Conservation (phyloP, 768 basidiomycete species). For the Rhizopogon vulgaris region DNA sequence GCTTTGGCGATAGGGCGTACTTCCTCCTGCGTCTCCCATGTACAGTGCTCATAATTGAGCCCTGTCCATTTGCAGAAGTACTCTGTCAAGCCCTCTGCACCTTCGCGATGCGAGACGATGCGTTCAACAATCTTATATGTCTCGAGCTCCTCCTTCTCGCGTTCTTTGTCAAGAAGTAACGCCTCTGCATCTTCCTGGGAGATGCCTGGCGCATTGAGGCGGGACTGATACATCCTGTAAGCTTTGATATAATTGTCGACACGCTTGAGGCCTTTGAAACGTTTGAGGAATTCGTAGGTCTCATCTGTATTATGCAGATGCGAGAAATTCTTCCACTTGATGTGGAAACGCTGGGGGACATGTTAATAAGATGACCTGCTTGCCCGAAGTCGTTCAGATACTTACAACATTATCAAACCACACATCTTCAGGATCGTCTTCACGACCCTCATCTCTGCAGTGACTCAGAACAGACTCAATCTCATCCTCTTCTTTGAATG, state of each 20-base stretch:
- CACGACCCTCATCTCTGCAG: slow-evolving; percentile 75
- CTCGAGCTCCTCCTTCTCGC: slow-evolving; percentile 88
- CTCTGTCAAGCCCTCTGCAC: slow-evolving; percentile 52
- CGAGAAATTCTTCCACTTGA: slow-evolving; percentile 99
- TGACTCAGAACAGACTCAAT: slow-evolving; percentile 91
- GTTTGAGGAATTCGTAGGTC: slow-evolving; percentile 91
- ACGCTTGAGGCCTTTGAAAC: slow-evolving; percentile 92
- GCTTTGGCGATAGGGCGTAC: slow-evolving; percentile 71
- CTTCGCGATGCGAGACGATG: slow-evolving; percentile 74
- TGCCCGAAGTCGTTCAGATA: background rate
- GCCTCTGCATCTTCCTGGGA: slow-evolving; percentile 87
- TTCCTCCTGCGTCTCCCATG: slow-evolving; percentile 87
- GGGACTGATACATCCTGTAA: slow-evolving; percentile 68
- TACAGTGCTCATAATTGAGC: slow-evolving; percentile 90
- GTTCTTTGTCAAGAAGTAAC: slow-evolving; percentile 83
- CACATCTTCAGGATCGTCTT: slow-evolving; percentile 70
- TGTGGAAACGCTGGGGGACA: slow-evolving; percentile 78
- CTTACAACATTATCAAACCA: slow-evolving; percentile 86
- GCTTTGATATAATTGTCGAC: slow-evolving; percentile 99
- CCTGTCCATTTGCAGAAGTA: slow-evolving; percentile 98
- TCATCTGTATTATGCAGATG: slow-evolving; percentile 99
- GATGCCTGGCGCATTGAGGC: slow-evolving; percentile 57
- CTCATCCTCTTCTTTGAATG: slow-evolving; percentile 68
- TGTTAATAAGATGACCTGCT: slow-evolving; percentile 3
- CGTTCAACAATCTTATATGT: slow-evolving; percentile 89